Percentiles rank a stretch among this genome's conserved stretches.
Conservation (phyloP, 2,329 filamentous ascomycete genomes). For the Cladosporium sphaerospermum region DNA sequence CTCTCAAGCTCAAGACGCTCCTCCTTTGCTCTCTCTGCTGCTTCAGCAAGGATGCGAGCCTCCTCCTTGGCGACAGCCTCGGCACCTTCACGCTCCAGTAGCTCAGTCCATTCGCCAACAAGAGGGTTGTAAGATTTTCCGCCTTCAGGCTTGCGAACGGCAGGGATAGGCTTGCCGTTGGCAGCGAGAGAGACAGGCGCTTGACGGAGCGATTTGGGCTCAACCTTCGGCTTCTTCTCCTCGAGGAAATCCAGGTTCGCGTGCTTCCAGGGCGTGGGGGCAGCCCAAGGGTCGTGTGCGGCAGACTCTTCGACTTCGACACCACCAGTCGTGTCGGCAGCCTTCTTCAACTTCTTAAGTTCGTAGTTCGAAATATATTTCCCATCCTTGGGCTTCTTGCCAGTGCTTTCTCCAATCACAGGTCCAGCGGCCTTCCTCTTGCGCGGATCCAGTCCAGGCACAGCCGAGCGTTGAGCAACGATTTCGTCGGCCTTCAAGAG, state of each 20-base stretch:
- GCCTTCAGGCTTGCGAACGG: constrained; percentile 70
- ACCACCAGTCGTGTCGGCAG: constrained; percentile 66
- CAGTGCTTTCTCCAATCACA: constrained; percentile 58
- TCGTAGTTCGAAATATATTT: constrained; percentile 78
- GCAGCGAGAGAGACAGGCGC: constrained; percentile 77
- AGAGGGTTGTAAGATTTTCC: constrained; percentile 90
- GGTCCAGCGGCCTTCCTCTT: constrained; percentile 71
- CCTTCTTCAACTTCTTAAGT: constrained; percentile 66
- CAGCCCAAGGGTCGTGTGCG: constrained; percentile 73
- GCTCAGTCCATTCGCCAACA: constrained; percentile 76
- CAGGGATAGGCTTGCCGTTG: constrained; percentile 70
- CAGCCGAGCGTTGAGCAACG: constrained; percentile 71
- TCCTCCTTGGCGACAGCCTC: constrained; percentile 75
- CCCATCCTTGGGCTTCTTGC: constrained; percentile 69
- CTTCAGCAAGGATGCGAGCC: constrained; percentile 61
- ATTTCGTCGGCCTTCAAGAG: constrained; percentile 87
- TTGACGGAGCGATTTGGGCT: constrained; percentile 68
- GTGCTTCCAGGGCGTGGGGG: constrained; percentile 44
- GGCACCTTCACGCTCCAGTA: constrained; percentile 66
- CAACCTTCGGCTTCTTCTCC: constrained; percentile 54
- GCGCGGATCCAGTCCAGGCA: constrained; percentile 69
- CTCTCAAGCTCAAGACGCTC: constrained; percentile 68
- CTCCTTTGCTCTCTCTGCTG: constrained; percentile 59
- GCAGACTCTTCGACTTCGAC: constrained; percentile 51
- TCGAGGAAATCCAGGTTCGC: constrained; percentile 60